Evolutionary conservation across 345 rosid species (phyloP), one percentile per base, ranked within the genome.

Genomic region (Geranium brycei): DNA sequence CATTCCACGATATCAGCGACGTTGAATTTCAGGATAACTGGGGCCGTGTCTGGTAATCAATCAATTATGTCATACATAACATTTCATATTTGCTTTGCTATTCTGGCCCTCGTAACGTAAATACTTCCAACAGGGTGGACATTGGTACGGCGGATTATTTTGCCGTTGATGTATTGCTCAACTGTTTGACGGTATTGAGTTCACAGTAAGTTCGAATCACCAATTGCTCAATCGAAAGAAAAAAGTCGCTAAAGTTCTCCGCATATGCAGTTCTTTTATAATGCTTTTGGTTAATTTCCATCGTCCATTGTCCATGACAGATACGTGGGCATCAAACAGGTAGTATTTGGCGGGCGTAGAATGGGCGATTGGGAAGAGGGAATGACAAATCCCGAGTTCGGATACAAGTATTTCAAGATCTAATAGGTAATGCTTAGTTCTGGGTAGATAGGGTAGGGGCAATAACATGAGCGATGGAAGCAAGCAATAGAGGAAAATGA

Each of bases 331-430:
- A 86, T 92, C 72, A 91, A 89, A 51, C 96, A 92, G 72, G 80
- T 83, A 57, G 87, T 92, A 66, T 89, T 92, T 59, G 93, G 98
- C 41, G 95, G 96, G 38, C 84, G 75, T 56, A 66, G 77, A 58
- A 65, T 91, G 75, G 96, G 93, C 57, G 98, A 91, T 66, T 91
- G 98, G 98, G 96, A 92, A 82, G 96, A 87, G 66, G 91, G 88
- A 62, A 87, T 89, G 98, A 87, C 85, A 23, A 75, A 73, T 71
- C 77, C 93, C 0, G 88, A 82, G 68, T 79, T 71, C 59, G 96
- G 98, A 0, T 92, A 87, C 71, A 92, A 84, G 75, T 79, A 79
- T 73, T 92, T 89, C 81, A 83, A 89, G 72, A 87, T 92, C 65
- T 89, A 72, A 47, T 47, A 35, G 10, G 41, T 7, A 35, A 4